Evolutionary conservation across 352 stramenopile species (phyloP), one percentile per base, ranked within the genome.

Genomic region (Phytophthora parvispora): DNA sequence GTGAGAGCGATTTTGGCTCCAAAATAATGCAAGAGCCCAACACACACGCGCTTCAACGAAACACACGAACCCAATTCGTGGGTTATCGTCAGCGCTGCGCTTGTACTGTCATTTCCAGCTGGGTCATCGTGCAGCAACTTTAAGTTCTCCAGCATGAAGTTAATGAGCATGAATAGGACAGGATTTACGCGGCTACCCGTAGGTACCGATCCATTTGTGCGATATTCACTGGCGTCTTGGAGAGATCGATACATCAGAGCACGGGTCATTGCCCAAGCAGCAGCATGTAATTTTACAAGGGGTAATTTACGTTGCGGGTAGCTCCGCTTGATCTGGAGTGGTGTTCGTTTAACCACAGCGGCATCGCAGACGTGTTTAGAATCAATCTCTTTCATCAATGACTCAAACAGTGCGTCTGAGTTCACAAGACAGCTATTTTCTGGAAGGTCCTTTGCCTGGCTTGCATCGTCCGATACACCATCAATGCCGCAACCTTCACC

Each of bases 311-410:
- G 75, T 31, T 75, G 76, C 22, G 80, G 64, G 13, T 78, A 85
- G 4, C 45, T 72, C 16, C 78, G 74, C 38, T 90, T 92, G 29
- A 87, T 77, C 15, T 81, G 78, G 5, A 89, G 57, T 27, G 82
- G 56, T 10, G 59, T n/a, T 38, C 52, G 69, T 22, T 77, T 78
- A 9, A 38, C 20, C 24, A 36, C 15, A 2, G 31, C n/a, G 9
- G 47, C 12, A 5, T 73, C 54, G 18, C 32, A 50, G 2, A 55
- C 53, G 20, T 83, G 76, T 24, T 85, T 86, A 4, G 69, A 72
- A 61, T 97, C 89, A 42, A 97, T 97, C 57, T 97, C 86, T 40
- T 91, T 92, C 90, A 97, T 97, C 43, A 97, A 71, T 18, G 85
- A 93, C 64, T 96, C 84, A 42, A 93, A 95, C 6, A 97, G 72